A percentile compares a stretch with the other conserved stretches of the same genome.
Evolutionary conservation across 768 basidiomycete genomes (phyloP).

Genomic region (Ramaria rubella): DNA sequence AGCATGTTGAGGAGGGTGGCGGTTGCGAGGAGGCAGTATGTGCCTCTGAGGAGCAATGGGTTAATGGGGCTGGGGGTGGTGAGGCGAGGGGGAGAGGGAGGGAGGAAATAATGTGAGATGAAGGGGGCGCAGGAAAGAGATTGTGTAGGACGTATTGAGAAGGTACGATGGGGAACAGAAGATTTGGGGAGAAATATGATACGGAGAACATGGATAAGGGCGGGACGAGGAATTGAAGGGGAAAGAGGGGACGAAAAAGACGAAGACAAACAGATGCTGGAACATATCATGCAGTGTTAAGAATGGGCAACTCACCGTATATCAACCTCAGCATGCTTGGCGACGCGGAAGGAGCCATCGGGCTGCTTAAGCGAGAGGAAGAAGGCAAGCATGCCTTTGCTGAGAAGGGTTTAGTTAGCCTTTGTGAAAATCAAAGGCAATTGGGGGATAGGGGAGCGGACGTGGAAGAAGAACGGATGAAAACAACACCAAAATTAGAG

Average conservation of each 20-base stretch:
- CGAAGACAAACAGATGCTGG: not conserved
- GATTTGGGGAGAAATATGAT: too few species aligned
- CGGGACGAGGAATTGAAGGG: too few species aligned
- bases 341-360: conserved; percentile 91
- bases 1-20: conserved; percentile 80
- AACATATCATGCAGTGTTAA: too few species aligned
- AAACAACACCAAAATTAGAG: not conserved
- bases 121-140: too few species aligned
- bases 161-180: not conserved
- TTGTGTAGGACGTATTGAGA: not conserved
- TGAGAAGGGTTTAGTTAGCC: too few species aligned
- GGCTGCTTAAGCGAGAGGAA: conserved; percentile 89
- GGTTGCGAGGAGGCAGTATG: conserved; percentile 84
- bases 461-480: too few species aligned
- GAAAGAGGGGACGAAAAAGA: not conserved
- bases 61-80: not conserved
- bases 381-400: conserved; percentile 75
- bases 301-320: conserved; percentile 62
- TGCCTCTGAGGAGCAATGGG: conserved; percentile 49
- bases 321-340: conserved; percentile 85
- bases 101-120: not conserved
- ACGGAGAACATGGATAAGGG: too few species aligned
- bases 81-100: not conserved
- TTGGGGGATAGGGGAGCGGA: too few species aligned
- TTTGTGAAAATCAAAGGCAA: too few species aligned